Conservation (phyloP, 192 early-diverging fungal species). For the Entomortierella parvispora region DNA sequence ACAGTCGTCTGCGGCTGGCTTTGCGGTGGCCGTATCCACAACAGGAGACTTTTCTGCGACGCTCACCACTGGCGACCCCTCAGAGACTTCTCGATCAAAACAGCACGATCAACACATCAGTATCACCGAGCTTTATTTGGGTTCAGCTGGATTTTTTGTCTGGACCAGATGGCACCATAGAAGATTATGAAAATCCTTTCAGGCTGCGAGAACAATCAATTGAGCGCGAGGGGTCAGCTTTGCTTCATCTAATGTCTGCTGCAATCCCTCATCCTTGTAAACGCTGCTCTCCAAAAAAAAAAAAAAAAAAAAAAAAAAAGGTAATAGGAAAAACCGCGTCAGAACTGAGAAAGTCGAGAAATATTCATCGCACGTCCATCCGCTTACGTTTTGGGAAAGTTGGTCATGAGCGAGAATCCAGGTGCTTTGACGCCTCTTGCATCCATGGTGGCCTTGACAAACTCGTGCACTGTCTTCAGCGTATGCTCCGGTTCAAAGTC, state of each 20-base stretch:
- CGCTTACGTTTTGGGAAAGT: slow-evolving; percentile 37
- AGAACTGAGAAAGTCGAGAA: background rate
- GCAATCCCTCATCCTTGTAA: slow-evolving; percentile 24
- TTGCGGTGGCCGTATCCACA: no score
- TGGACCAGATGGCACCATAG: no score
- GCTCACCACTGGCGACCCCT: no score
- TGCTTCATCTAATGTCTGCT: slow-evolving; percentile 37
- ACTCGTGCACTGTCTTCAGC: slow-evolving; percentile 25
- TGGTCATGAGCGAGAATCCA: slow-evolving; percentile 38
- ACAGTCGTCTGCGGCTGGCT: no score
- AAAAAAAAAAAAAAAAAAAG: background rate
- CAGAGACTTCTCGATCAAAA: no score
- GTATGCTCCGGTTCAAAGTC: slow-evolving; percentile 42
- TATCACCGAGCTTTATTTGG: no score
- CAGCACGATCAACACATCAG: no score
- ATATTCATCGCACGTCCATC: background rate
- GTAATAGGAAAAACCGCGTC: background rate
- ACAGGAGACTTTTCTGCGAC: no score
- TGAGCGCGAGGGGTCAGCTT: slow-evolving; percentile 46
- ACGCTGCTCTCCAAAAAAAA: slow-evolving; percentile 13
- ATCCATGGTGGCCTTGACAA: slow-evolving; percentile 39
- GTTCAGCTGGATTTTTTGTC: no score
- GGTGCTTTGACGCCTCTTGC: slow-evolving; percentile 35
- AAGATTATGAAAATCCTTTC: no score
- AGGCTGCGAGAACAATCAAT: no score